Base-by-base conservation (phyloP, 202 grass and related monocot species). In the Panicum virgatum region DNA sequence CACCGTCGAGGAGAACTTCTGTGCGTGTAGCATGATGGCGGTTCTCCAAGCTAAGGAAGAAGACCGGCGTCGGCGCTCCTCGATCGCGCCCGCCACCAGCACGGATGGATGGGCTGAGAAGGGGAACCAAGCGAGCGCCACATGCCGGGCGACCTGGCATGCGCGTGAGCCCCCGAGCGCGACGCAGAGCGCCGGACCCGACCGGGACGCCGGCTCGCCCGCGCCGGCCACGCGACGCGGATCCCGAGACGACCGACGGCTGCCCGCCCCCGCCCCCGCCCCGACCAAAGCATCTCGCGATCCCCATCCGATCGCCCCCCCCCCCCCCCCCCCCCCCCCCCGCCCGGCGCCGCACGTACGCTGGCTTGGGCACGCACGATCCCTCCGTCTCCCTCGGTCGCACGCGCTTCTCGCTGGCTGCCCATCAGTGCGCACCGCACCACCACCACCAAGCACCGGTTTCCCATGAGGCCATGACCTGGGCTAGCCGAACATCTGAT, bases 201-300 rank as follows among this genome's bases (percentile, higher is more conserved):
- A 56, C 43, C n/a, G n/a, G 34, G 25, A 16, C 70, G 34, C 44
- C 16, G 32, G 32, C 32, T 37, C 51, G 42, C 2, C 3, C 48
- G 20, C 47, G 3, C 32, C 36, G 27, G 38, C 42, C 32, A 57
- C 53, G 53, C 56, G 59, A 14, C 52, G 23, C 18, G 51, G 26
- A 88, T 80, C 82, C 78, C 66, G 73, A 78, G 68, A 67, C 86
- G 13, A 20, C 56, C 11, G 12, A 9, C 84, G 43, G 0, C 18
- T n/a, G n/a, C n/a, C n/a, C n/a, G n/a, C 22, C 3, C 32, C 32
- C n/a, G n/a, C n/a, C n/a, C 9, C 6, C 23, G 6, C 16, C 76
- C 75, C 81, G 70, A 79, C 86, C 64, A 60, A 75, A 81, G 58
- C 67, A 85, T 88, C 70, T 80, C 81, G 50, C 20, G 81, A 73